phyloP scores from a whole-genome alignment of 2,329 filamentous ascomycete species.

The Fusarium papillatum region DNA sequence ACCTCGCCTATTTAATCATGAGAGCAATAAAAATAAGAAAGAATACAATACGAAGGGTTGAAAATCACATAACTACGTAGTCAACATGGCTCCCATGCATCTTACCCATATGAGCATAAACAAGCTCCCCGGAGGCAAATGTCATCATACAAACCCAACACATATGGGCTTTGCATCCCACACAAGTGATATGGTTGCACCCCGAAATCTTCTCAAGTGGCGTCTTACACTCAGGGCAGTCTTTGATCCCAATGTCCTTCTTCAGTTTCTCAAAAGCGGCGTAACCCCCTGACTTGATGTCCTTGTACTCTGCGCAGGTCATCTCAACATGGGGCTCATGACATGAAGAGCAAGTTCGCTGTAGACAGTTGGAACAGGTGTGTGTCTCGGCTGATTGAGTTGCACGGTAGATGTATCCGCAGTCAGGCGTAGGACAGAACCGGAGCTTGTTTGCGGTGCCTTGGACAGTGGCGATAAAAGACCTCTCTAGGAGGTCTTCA shows the following conservation, averaged over 20 bases:
- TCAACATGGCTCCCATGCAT: conserved; percentile 1
- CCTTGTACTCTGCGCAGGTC: conserved; percentile 51
- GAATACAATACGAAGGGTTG: too few species aligned
- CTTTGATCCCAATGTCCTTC: conserved; percentile 51
- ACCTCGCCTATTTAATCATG: too few species aligned
- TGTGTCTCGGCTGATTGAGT: conserved; percentile 18
- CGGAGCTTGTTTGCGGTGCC: conserved; percentile 48
- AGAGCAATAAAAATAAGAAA: too few species aligned
- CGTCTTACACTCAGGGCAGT: conserved; percentile 56
- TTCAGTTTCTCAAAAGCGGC: conserved; percentile 48
- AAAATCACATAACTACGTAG: neutral
- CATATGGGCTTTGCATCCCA: conserved; percentile 56
- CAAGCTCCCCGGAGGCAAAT: conserved; percentile 39
- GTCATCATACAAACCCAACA: conserved; percentile 61
- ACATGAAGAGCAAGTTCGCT: conserved; percentile 52
- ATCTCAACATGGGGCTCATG: conserved; percentile 48
- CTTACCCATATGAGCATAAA: conserved; percentile 8
- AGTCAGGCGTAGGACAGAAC: conserved; percentile 60
- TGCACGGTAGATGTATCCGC: conserved; percentile 55
- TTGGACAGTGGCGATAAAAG: conserved; percentile 52
- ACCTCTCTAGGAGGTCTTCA: conserved; percentile 53
- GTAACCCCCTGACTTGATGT: conserved; percentile 40
- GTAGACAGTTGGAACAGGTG: conserved; percentile 54
- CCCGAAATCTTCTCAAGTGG: conserved; percentile 58
- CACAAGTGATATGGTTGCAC: conserved; percentile 62